Percentiles rank a stretch among this genome's conserved stretches.
phyloP scores from a whole-genome alignment of 108 stramenopile species.

The Aurantiochytrium sp. region DNA sequence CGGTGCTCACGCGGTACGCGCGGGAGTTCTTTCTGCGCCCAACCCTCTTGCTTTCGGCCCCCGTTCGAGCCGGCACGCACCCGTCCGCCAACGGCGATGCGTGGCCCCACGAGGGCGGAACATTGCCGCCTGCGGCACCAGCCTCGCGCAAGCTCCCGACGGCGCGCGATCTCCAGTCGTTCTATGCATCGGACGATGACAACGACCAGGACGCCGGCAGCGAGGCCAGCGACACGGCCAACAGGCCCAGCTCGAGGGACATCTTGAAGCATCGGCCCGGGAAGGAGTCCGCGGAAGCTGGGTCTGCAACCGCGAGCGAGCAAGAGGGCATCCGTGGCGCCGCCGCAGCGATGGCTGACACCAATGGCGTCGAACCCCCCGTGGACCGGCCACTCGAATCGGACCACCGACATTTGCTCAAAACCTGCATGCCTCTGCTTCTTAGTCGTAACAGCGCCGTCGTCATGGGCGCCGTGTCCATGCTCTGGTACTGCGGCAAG shows the following conservation, averaged over 20 bases:
- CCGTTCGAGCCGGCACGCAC: not conserved
- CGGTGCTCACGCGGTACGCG: constrained; percentile 78
- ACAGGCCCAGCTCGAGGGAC: no score
- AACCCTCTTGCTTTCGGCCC: not conserved
- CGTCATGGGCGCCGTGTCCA: constrained; percentile 66
- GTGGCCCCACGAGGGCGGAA: no score
- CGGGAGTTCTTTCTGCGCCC: constrained; percentile 71
- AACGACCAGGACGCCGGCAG: not conserved
- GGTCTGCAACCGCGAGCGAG: constrained; percentile 32
- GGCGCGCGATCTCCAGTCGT: not conserved
- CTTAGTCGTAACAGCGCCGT: constrained; percentile 89
- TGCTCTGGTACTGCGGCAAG: constrained; percentile 3
- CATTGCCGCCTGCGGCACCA: not conserved
- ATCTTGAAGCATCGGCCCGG: not conserved
- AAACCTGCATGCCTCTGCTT: constrained; percentile 78
- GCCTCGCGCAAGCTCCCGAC: not conserved
- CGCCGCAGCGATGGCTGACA: no score
- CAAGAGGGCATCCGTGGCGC: no score
- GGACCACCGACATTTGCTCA: constrained; percentile 81
- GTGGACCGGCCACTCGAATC: constrained; percentile 73
- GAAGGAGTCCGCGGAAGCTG: constrained; percentile 37
- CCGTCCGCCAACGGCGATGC: no score
- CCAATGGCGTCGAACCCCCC: no score
- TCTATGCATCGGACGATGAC: constrained; percentile 2
- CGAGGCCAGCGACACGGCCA: no score